Base-by-base conservation (phyloP, 73 alveolate genomes). In the Urostyla sp. region DNA sequence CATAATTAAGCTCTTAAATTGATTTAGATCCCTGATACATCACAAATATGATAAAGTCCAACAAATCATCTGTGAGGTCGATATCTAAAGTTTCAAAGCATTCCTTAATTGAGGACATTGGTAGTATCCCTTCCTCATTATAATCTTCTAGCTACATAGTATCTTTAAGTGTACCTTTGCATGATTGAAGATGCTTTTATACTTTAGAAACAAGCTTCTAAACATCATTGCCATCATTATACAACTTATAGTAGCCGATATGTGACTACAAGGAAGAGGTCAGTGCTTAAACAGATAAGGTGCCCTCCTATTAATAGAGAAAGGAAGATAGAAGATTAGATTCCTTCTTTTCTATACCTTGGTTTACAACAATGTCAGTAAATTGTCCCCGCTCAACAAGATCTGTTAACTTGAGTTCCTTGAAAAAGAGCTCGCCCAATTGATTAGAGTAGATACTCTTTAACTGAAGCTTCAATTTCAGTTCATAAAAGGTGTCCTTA, bases 101-200 rank as follows among this genome's bases (percentile, higher is more conserved):
- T 16, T 66, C 72, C 20, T 72, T 50, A 38, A 81, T 45, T 13
- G 79, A 52, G 30, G 72, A 67, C 0, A 78, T 54, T 21, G 91
- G 84, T 2, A 81, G 43, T n/a, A 27, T 23, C n/a, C 91, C 91
- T 4, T 77, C 72, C 3, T 77, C 91, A 27, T 81, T 85, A 37
- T 67, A 61, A 40, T 81, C 91, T 51, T 81, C 91, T 10, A 74
- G 38, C 57, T 67, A 77, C 24, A 81, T 79, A 20, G 91, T 50
- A 15, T 81, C 91, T 48, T 37, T 67, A 10, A 81, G 63, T 11
- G 91, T 81, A 3, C 56, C 73, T 30, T 26, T 54, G 49, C 69
- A 81, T 20, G 36, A 31, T 21, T 18, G 36, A 28, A 69, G 21
- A 23, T 51, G 55, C 37, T 81, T 51, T 27, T 28, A 24, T 24